A percentile compares a stretch with the other conserved stretches of the same genome.
These are phyloP conservation scores for Pinus tabuliformis DNA, from an alignment of 75 land plant genomes.

Conservation along the genomic window DNA sequence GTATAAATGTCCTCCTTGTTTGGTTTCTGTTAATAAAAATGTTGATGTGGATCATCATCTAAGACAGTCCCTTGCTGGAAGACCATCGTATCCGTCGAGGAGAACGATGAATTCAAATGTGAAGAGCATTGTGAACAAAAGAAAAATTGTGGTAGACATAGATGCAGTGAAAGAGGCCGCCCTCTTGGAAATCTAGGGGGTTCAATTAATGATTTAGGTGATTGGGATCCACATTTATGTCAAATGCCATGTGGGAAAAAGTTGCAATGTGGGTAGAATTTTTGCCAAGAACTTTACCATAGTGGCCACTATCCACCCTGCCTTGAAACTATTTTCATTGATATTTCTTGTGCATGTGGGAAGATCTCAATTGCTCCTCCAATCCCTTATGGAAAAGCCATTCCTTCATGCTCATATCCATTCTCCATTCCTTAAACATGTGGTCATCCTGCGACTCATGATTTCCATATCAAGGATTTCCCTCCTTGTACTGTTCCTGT, in stretches of 20 bases:
- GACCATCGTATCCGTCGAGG: conserved; percentile 11
- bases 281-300: conserved; percentile 81
- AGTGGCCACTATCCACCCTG: conserved; percentile 96
- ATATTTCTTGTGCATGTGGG: conserved; percentile 95
- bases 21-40: conserved; percentile 63
- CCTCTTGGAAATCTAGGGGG: conserved; percentile 39
- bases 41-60: conserved; percentile 77
- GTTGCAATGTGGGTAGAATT: conserved; percentile 86
- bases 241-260: conserved; percentile 75
- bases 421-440: conserved; percentile 87
- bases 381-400: conserved; percentile 92
- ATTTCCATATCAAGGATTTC: conserved; percentile 93
- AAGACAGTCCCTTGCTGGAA: conserved; percentile 70
- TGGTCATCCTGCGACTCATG: conserved; percentile 86
- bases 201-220: conserved; percentile 12
- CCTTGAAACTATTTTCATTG: conserved; percentile 85
- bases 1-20: no score
- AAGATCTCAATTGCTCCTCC: conserved; percentile 93
- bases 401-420: conserved; percentile 74
- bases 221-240: conserved; percentile 83
- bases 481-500: conserved; percentile 89
- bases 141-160: conserved; percentile 92
- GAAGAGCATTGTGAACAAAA: conserved; percentile 82
- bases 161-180: conserved; percentile 87
- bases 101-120: conserved; percentile 49